These are phyloP conservation scores for Houttuynia cordata DNA, from an alignment of 164 flowering plant genomes.

Conservation along the genomic window DNA sequence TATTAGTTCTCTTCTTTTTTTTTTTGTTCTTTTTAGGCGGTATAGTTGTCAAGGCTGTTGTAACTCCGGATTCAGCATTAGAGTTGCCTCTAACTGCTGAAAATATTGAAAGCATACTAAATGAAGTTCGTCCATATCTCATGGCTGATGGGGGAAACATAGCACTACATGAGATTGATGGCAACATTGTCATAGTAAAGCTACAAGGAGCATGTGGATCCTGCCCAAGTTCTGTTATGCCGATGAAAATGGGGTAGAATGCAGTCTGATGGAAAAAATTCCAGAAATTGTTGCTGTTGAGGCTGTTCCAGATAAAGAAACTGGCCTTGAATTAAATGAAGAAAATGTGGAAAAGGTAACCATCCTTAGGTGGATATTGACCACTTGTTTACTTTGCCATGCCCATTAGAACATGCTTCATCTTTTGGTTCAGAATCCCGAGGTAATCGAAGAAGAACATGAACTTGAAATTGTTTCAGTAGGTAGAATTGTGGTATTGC, in stretches of 20 bases:
- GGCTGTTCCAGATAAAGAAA: constrained; percentile 74
- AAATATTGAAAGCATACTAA: constrained; percentile 79
- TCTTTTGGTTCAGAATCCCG: no score
- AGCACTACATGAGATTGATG: constrained; percentile 91
- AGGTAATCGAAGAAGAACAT: no score
- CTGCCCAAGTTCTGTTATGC: constrained; percentile 86
- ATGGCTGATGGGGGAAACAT: constrained; percentile 98
- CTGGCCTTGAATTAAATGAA: constrained; percentile 82
- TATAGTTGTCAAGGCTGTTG: constrained; percentile 73
- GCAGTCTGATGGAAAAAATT: constrained; percentile 87
- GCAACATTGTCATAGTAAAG: constrained; percentile 79
- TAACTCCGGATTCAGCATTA: constrained; percentile 62
- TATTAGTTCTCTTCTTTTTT: no score
- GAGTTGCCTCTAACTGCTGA: constrained; percentile 86
- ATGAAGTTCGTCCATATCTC: constrained; percentile 89
- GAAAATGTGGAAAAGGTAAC: constrained; percentile 88
- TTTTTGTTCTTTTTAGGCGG: neutral
- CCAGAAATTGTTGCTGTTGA: constrained; percentile 91
- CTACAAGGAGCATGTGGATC: constrained; percentile 98
- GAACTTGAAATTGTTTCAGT: no score
- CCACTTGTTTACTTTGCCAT: neutral
- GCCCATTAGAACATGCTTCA: no score
- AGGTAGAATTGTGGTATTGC: no score
- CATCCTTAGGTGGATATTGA: neutral
- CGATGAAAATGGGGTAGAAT: constrained; percentile 98